phyloP scores from a whole-genome alignment of 805 yeast genomes.

The Sugiyamaella smithiae region DNA sequence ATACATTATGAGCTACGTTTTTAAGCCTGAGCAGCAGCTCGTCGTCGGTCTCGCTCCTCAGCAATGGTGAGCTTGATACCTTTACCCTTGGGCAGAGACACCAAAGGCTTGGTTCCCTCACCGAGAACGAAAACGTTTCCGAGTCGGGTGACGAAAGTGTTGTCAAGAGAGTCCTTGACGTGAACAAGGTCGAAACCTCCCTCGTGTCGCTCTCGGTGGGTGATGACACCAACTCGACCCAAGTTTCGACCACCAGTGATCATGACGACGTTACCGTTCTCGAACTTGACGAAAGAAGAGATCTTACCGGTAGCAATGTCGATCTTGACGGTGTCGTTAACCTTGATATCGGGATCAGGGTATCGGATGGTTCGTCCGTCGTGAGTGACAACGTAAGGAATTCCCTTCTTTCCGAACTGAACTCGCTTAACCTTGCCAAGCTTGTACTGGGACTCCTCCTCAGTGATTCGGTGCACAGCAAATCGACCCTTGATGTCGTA shows the following conservation, averaged over 20 bases:
- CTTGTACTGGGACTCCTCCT: constrained; percentile 98
- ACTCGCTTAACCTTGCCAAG: constrained; percentile 98
- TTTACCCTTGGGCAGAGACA: constrained; percentile 98
- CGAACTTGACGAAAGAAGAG: constrained; percentile 84
- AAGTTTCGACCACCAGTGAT: constrained; percentile 98
- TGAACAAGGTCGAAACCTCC: constrained; percentile 98
- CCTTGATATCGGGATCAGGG: constrained; percentile 97
- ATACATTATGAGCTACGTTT: constrained; percentile 12
- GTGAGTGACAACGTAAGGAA: constrained; percentile 98
- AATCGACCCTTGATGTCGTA: constrained; percentile 99
- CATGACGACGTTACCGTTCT: constrained; percentile 87
- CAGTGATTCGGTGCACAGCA: constrained; percentile 99
- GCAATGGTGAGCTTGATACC: constrained; percentile 95
- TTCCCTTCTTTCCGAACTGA: constrained; percentile 96
- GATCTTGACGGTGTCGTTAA: constrained; percentile 96
- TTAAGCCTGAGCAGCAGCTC: constrained; percentile 57
- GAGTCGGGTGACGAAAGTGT: constrained; percentile 93
- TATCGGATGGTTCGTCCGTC: constrained; percentile 99
- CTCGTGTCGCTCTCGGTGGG: constrained; percentile 96
- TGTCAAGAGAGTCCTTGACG: constrained; percentile 92
- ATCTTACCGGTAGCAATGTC: constrained; percentile 96
- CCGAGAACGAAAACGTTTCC: constrained; percentile 92
- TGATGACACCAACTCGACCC: constrained; percentile 96
- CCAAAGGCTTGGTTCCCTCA: constrained; percentile 91
- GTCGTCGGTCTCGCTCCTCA: constrained; percentile 98